Conservation (phyloP, 805 yeast genomes). For the Kuraishia molischiana region DNA sequence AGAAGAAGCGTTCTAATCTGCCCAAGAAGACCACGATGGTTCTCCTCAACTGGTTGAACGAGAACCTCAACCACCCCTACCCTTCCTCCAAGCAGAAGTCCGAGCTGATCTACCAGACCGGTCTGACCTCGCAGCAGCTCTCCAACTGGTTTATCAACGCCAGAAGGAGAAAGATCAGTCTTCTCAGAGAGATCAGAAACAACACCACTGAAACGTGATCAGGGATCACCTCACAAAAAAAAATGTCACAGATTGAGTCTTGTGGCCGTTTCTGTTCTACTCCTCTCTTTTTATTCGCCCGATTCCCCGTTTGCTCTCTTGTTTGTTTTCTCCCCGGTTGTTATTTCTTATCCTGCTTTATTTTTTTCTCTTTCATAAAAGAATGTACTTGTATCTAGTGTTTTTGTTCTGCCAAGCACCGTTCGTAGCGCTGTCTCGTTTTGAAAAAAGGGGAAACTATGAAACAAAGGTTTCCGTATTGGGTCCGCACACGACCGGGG, state of each 20-base stretch:
- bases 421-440: too few species aligned
- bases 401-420: too few species aligned
- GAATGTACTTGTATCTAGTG: too few species aligned
- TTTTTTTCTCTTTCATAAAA: too few species aligned
- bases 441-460: too few species aligned
- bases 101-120: constrained; percentile 43
- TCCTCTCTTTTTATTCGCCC: background rate
- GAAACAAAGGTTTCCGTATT: too few species aligned
- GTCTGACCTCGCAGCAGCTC: constrained; percentile 48
- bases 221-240: too few species aligned
- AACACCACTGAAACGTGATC: constrained; percentile 11
- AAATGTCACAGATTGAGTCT: too few species aligned
- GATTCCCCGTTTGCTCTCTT: background rate
- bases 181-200: constrained; percentile 28
- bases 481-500: too few species aligned
- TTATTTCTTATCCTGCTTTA: too few species aligned
- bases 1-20: constrained; percentile 36
- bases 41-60: constrained; percentile 42
- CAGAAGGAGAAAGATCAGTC: constrained; percentile 45
- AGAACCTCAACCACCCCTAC: constrained; percentile 49
- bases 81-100: constrained; percentile 49
- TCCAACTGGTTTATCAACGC: constrained; percentile 59
- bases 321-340: background rate
- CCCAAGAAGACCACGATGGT: constrained; percentile 52
- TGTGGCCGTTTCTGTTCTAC: background rate